Conservation (phyloP, 805 yeast species). For the Teunomyces stri region DNA sequence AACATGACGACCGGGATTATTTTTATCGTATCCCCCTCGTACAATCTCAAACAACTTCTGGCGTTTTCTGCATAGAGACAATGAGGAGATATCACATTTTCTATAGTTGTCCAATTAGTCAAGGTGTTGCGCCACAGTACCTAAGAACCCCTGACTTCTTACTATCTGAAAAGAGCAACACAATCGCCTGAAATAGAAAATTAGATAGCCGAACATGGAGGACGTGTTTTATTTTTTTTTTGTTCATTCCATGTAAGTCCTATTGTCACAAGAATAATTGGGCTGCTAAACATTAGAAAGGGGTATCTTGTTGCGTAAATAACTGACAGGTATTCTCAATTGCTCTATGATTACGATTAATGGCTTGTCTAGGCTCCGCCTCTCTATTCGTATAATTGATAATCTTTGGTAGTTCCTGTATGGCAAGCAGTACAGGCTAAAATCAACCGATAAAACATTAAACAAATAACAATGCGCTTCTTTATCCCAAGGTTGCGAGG, state of each 20-base stretch:
- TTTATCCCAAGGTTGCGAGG: slow-evolving; percentile 24
- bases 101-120: neutral
- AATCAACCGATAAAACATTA: neutral
- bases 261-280: neutral
- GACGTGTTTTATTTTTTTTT: neutral
- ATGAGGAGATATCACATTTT: no score
- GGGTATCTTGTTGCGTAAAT: no score
- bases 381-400: no score
- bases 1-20: no score
- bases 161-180: neutral
- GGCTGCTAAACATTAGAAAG: no score
- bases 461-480: slow-evolving; percentile 3
- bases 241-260: neutral
- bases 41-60: no score
- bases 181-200: neutral
- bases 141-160: neutral
- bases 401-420: neutral
- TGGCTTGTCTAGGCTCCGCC: no score
- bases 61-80: no score
- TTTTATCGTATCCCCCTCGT: no score
- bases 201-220: neutral
- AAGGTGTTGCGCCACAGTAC: neutral
- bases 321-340: no score
- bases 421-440: neutral
- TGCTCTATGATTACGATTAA: no score